A percentile compares a stretch with the other conserved stretches of the same genome.
phyloP scores from a whole-genome alignment of 2,329 filamentous ascomycete genomes.

The Fusarium sterilihyphosum region DNA sequence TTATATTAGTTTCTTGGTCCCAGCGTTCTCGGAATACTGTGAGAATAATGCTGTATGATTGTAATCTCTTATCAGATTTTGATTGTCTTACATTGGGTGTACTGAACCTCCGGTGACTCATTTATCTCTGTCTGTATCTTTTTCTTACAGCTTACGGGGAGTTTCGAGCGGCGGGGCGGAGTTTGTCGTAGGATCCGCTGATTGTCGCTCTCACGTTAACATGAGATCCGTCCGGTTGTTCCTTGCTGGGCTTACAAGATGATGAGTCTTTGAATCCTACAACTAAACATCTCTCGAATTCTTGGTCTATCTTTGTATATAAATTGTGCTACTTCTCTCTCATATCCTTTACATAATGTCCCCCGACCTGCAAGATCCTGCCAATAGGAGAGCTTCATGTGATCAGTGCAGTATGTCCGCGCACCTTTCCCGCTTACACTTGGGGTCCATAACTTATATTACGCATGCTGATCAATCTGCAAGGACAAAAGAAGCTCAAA shows the following conservation, averaged over 20 bases:
- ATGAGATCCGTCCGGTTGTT: background rate
- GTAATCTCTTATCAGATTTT: fast-evolving
- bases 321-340: too few relatives aligned
- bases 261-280: conserved; percentile 8
- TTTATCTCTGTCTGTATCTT: fast-evolving
- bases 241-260: conserved; percentile 19
- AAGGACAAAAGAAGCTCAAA: conserved; percentile 44
- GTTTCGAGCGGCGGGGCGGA: conserved; percentile 7
- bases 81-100: fast-evolving
- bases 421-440: conserved; percentile 3
- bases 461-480: conserved; percentile 7
- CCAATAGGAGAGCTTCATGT: conserved; percentile 40
- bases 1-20: background rate
- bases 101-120: fast-evolving
- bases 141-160: background rate
- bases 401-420: conserved; percentile 39
- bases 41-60: fast-evolving
- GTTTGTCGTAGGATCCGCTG: conserved; percentile 24
- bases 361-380: conserved; percentile 15
- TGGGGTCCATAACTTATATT: background rate
- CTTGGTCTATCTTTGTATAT: background rate
- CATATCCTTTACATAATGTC: conserved; percentile 1
- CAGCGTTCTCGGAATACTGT: fast-evolving
- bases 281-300: background rate
- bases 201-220: background rate